Evolutionary conservation across 2,329 filamentous ascomycete genomes (phyloP).

Genomic region (Penicillium sp.): DNA sequence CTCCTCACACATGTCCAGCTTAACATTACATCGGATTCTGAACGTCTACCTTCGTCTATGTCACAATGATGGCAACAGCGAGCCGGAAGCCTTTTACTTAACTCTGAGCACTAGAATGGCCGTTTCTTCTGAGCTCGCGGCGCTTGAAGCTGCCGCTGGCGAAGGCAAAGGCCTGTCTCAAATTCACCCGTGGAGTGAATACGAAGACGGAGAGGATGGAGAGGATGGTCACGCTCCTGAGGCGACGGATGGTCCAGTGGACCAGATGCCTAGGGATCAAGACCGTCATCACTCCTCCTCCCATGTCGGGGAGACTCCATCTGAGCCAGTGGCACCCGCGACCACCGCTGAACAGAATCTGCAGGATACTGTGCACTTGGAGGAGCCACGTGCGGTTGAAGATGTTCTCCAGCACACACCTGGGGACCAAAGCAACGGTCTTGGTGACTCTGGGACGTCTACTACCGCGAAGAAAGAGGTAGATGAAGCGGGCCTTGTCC

Average conservation of each 20-base stretch:
- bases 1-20: slow-evolving; percentile 43
- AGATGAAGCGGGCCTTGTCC: slow-evolving; percentile 6
- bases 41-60: slow-evolving; percentile 55
- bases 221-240: slow-evolving; percentile 3
- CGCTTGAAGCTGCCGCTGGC: slow-evolving; percentile 48
- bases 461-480: slow-evolving; percentile 2
- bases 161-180: slow-evolving; percentile 54
- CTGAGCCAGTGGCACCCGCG: neutral
- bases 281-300: slow-evolving; percentile 6
- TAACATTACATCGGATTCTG: slow-evolving; percentile 53
- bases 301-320: neutral
- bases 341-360: neutral
- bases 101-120: slow-evolving; percentile 50
- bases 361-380: neutral
- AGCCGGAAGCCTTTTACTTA: slow-evolving; percentile 54
- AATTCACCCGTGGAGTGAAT: slow-evolving; percentile 42
- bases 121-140: slow-evolving; percentile 48
- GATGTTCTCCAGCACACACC: neutral
- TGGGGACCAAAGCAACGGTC: neutral
- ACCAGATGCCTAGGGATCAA: slow-evolving; percentile 14
- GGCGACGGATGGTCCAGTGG: neutral
- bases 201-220: slow-evolving; percentile 40
- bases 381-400: neutral
- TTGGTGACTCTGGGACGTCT: neutral
- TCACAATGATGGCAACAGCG: slow-evolving; percentile 51